Percentiles rank a stretch among this genome's conserved stretches.
Evolutionary conservation across 371 early-diverging fungal genomes (phyloP).

Genomic region (Funneliformis caledonium): DNA sequence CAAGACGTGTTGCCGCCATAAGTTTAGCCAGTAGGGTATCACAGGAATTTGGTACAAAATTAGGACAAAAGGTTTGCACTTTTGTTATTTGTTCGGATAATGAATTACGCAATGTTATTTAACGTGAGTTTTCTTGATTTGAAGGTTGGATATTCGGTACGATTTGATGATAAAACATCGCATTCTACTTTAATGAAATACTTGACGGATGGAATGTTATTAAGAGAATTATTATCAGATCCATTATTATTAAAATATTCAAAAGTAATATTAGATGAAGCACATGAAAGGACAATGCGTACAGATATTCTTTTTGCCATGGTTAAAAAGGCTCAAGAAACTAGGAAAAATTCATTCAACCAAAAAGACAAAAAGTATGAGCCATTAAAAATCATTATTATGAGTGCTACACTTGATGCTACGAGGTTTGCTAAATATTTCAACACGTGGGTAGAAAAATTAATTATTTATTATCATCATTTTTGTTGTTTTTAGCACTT

Average conservation of each 20-base stretch:
- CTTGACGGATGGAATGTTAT: slow-evolving; percentile 98
- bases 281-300: slow-evolving; percentile 97
- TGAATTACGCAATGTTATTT: neutral
- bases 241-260: slow-evolving; percentile 78
- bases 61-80: slow-evolving; percentile 66
- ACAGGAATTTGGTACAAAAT: slow-evolving; percentile 79
- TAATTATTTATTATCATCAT: too few species aligned
- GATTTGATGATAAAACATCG: slow-evolving; percentile 94
- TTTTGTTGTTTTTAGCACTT: neutral
- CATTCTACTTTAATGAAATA: slow-evolving; percentile 88
- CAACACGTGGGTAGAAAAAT: slow-evolving; percentile 54
- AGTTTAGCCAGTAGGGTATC: slow-evolving; percentile 93
- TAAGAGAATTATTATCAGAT: slow-evolving; percentile 92
- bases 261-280: slow-evolving; percentile 96
- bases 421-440: slow-evolving; percentile 91
- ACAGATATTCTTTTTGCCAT: slow-evolving; percentile 98
- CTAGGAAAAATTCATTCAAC: slow-evolving; percentile 51
- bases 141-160: slow-evolving; percentile 91
- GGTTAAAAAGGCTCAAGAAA: slow-evolving; percentile 82
- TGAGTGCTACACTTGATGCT: slow-evolving; percentile 97
- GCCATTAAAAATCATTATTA: slow-evolving; percentile 89
- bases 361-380: slow-evolving; percentile 51
- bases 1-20: slow-evolving; percentile 98
- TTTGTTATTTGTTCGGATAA: neutral
- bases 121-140: neutral